phyloP scores from a whole-genome alignment of 2,329 filamentous ascomycete genomes.

The Pseudogymnoascus sp. region DNA sequence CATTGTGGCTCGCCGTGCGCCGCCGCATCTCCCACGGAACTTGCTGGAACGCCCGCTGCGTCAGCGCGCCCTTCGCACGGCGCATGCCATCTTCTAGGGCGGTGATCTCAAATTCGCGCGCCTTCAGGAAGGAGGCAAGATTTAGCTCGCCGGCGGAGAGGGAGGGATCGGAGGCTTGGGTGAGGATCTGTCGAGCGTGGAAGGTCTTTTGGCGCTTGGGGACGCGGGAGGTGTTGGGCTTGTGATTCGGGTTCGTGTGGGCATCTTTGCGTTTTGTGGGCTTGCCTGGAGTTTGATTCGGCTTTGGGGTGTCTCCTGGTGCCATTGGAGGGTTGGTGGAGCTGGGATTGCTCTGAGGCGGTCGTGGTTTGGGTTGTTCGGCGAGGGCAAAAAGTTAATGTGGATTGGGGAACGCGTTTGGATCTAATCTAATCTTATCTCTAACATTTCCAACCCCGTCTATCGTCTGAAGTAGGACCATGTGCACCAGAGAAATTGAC shows the following conservation, averaged over 20 bases:
- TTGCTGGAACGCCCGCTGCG: conserved; percentile 77
- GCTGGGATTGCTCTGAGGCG: not conserved
- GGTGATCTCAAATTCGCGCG: conserved; percentile 82
- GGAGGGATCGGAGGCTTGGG: conserved; percentile 33
- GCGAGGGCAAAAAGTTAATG: not conserved
- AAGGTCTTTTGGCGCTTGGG: conserved; percentile 32
- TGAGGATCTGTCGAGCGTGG: conserved; percentile 37
- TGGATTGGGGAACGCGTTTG: not conserved
- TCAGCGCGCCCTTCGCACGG: conserved; percentile 52
- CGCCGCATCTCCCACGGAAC: conserved; percentile 78
- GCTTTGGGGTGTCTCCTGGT: not conserved
- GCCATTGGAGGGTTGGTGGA: conserved; percentile 1
- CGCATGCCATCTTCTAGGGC: conserved; percentile 76
- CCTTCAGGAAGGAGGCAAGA: conserved; percentile 72
- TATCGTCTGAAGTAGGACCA: too few relatives aligned
- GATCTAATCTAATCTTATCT: conserved; percentile 5
- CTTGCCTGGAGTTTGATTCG: not conserved
- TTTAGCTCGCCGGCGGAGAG: conserved; percentile 69
- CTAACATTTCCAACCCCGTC: not conserved
- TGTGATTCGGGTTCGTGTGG: not conserved
- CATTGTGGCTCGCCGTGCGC: conserved; percentile 90
- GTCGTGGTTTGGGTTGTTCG: not conserved
- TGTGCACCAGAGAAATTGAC: too few relatives aligned
- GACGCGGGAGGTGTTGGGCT: conserved; percentile 17
- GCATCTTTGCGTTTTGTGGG: not conserved